These are phyloP conservation scores for Flammula alnicola DNA, from an alignment of 1,284 basidiomycete species.

Conservation along the genomic window DNA sequence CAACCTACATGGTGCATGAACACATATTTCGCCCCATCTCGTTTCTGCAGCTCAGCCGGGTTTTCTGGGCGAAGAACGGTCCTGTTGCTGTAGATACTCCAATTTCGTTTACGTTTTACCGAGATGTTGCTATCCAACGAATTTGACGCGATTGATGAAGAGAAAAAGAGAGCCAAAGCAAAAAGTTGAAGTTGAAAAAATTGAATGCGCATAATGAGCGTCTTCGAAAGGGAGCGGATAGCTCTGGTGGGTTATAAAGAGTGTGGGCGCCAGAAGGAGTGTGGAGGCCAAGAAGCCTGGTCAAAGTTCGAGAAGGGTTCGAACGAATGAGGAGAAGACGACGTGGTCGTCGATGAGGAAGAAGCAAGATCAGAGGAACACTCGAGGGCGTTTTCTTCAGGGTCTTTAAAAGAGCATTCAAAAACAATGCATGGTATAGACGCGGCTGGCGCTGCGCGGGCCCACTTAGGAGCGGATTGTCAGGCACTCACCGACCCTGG, in stretches of 20 bases:
- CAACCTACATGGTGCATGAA: constrained; percentile 51
- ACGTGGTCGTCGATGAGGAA: background rate
- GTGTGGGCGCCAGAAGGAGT: background rate
- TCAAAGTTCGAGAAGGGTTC: background rate
- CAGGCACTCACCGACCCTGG: constrained; percentile 13
- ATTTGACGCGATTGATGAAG: constrained; percentile 1
- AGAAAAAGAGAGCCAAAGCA: constrained; percentile 1
- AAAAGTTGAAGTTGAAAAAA: constrained; percentile 1
- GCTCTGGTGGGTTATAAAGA: constrained; percentile 14
- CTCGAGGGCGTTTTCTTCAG: background rate
- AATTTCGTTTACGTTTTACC: constrained; percentile 17
- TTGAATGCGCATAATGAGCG: constrained; percentile 7
- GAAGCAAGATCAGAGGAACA: constrained; percentile 3
- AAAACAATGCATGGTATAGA: constrained; percentile 13
- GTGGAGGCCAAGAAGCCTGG: constrained; percentile 7
- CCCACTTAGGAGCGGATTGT: too few species aligned
- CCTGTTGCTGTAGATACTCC: constrained; percentile 16
- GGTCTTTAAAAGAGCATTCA: constrained; percentile 15
- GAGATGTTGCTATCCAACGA: background rate
- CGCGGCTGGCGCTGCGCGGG: too few species aligned
- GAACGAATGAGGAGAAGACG: background rate
- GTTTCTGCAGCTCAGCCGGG: constrained; percentile 34
- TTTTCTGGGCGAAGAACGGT: constrained; percentile 21
- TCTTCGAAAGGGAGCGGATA: constrained; percentile 5
- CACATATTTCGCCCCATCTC: constrained; percentile 46